A percentile compares a stretch with the other conserved stretches of the same genome.
phyloP scores from a whole-genome alignment of 768 basidiomycete genomes.

The Russula emetica region DNA sequence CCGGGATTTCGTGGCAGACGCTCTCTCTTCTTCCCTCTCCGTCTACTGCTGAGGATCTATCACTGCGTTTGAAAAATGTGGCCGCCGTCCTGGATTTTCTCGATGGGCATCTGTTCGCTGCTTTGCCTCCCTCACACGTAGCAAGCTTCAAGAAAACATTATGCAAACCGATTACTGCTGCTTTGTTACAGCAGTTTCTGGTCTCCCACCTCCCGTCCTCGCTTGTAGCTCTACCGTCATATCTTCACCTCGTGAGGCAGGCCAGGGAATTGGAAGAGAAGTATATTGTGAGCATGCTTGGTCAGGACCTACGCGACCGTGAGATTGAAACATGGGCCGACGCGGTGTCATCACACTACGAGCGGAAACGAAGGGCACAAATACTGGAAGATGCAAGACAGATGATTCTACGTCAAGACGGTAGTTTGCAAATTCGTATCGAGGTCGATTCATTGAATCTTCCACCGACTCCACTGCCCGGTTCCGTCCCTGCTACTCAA shows the following conservation, averaged over 20 bases:
- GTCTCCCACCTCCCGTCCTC: constrained; percentile 66
- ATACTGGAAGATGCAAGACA: constrained; percentile 61
- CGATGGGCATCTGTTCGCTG: constrained; percentile 49
- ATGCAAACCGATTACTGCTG: constrained; percentile 53
- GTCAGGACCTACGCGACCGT: constrained; percentile 44
- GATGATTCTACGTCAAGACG: constrained; percentile 46
- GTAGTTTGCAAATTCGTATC: constrained; percentile 39
- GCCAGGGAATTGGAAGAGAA: constrained; percentile 65
- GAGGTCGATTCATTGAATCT: constrained; percentile 20
- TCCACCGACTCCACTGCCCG: not conserved
- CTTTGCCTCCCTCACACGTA: constrained; percentile 47
- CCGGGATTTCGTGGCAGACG: constrained; percentile 39
- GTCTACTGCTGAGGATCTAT: constrained; percentile 38
- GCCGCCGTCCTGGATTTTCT: constrained; percentile 61
- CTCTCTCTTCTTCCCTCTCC: constrained; percentile 48
- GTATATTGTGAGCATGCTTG: constrained; percentile 48
- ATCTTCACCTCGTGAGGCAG: constrained; percentile 51
- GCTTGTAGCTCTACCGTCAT: constrained; percentile 54
- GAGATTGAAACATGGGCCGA: constrained; percentile 67
- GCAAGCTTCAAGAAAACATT: constrained; percentile 53
- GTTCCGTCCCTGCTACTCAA: constrained; percentile 3
- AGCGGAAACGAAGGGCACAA: constrained; percentile 61
- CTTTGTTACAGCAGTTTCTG: constrained; percentile 63
- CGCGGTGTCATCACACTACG: constrained; percentile 69
- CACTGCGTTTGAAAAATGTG: constrained; percentile 51